Percentiles rank a stretch among this genome's conserved stretches.
phyloP scores from a whole-genome alignment of 2,329 filamentous ascomycete species.

The Trichoderma polysporum region DNA sequence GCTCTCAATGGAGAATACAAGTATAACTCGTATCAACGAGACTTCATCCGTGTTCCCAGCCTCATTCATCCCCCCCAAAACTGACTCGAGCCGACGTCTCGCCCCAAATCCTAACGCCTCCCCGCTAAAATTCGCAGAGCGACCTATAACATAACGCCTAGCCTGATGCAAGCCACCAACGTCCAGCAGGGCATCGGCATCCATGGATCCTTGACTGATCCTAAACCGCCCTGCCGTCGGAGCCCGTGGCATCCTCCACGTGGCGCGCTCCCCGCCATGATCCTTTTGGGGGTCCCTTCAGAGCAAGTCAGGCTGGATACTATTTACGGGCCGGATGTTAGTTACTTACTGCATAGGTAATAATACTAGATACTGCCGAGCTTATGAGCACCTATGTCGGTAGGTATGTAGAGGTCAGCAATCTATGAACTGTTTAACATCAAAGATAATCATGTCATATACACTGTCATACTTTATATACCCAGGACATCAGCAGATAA shows the following conservation, averaged over 20 bases:
- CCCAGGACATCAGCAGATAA: neutral
- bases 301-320: neutral
- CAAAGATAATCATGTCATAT: neutral
- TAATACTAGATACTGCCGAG: too few species aligned
- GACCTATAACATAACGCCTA: neutral
- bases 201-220: neutral
- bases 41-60: neutral
- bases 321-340: too few species aligned
- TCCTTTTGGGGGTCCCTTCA: neutral
- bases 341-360: too few species aligned
- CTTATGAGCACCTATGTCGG: too few species aligned
- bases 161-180: conserved; percentile 10
- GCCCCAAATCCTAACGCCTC: neutral
- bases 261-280: neutral
- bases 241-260: neutral
- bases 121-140: neutral
- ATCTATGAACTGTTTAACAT: neutral
- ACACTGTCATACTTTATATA: neutral
- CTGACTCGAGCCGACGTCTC: neutral
- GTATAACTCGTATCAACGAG: neutral
- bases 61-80: neutral
- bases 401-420: too few species aligned
- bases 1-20: neutral
- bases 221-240: neutral
- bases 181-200: neutral